Conservation (phyloP, 805 yeast genomes). For the Zygosaccharomyces rouxii region DNA sequence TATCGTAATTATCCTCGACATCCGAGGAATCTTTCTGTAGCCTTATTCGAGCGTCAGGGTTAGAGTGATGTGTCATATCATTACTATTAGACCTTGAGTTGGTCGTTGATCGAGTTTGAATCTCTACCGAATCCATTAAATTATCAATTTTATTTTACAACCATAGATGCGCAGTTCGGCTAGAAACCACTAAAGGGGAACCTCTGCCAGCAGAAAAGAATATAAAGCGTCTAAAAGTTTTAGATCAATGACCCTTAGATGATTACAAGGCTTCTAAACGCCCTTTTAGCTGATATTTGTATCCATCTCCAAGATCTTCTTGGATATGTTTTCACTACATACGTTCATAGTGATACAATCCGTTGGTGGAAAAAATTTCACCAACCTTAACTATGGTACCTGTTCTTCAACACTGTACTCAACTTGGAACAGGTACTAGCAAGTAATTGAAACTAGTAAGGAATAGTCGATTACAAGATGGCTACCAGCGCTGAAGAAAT, state of each 20-base stretch:
- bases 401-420: background rate
- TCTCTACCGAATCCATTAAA: background rate
- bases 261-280: background rate
- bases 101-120: background rate
- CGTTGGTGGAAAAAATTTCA: background rate
- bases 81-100: background rate
- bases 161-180: background rate
- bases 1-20: slow-evolving; percentile 19
- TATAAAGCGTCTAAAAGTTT: background rate
- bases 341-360: background rate
- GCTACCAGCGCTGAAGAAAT: slow-evolving; percentile 33
- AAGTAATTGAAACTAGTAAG: background rate
- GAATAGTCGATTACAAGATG: slow-evolving; percentile 11
- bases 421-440: background rate
- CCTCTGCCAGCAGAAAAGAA: background rate
- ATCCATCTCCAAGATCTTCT: background rate
- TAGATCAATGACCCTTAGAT: background rate
- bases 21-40: background rate
- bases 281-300: background rate
- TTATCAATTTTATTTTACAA: background rate
- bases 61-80: background rate
- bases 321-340: background rate
- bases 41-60: background rate
- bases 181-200: background rate
- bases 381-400: background rate